A percentile compares a stretch with the other conserved stretches of the same genome.
phyloP scores from a whole-genome alignment of 2,329 filamentous ascomycete species.

The Metarhizium brunneum region DNA sequence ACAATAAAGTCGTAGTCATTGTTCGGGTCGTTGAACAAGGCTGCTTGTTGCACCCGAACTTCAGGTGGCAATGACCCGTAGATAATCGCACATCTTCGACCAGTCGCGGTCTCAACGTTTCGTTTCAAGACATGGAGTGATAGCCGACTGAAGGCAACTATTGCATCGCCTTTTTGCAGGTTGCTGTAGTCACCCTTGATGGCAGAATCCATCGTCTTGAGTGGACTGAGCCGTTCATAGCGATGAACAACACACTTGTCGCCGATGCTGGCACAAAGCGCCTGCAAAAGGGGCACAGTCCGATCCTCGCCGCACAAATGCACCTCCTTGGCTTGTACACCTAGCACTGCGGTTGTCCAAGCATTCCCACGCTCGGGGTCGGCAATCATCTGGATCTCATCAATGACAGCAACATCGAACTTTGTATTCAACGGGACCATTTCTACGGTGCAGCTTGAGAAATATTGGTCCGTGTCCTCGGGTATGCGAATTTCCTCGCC shows the following conservation, averaged over 20 bases:
- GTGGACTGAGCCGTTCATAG: slow-evolving; percentile 74
- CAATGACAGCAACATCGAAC: slow-evolving; percentile 88
- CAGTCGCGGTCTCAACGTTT: slow-evolving; percentile 66
- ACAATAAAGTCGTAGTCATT: slow-evolving; percentile 95
- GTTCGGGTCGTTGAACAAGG: slow-evolving; percentile 86
- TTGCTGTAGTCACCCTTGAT: slow-evolving; percentile 54
- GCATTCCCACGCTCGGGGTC: slow-evolving; percentile 76
- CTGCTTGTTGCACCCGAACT: slow-evolving; percentile 82
- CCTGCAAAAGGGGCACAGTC: slow-evolving; percentile 66
- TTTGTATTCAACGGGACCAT: slow-evolving; percentile 53
- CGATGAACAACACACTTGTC: slow-evolving; percentile 74
- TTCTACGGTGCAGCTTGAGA: slow-evolving; percentile 88
- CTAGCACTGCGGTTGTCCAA: slow-evolving; percentile 87
- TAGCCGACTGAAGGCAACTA: slow-evolving; percentile 79
- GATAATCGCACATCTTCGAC: slow-evolving; percentile 78
- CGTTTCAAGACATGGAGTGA: slow-evolving; percentile 72
- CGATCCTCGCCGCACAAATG: slow-evolving; percentile 90
- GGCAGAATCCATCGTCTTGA: slow-evolving; percentile 56
- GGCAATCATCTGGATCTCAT: slow-evolving; percentile 97
- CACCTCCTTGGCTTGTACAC: slow-evolving; percentile 77
- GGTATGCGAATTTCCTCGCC: slow-evolving; percentile 80
- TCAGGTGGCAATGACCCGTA: slow-evolving; percentile 90
- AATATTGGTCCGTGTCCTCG: slow-evolving; percentile 43
- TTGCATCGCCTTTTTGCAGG: slow-evolving; percentile 79
- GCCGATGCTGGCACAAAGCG: slow-evolving; percentile 68